Evolutionary conservation across 352 stramenopile species (phyloP), one percentile per base, ranked within the genome.

Genomic region (Thalassiosira mediterranea): DNA sequence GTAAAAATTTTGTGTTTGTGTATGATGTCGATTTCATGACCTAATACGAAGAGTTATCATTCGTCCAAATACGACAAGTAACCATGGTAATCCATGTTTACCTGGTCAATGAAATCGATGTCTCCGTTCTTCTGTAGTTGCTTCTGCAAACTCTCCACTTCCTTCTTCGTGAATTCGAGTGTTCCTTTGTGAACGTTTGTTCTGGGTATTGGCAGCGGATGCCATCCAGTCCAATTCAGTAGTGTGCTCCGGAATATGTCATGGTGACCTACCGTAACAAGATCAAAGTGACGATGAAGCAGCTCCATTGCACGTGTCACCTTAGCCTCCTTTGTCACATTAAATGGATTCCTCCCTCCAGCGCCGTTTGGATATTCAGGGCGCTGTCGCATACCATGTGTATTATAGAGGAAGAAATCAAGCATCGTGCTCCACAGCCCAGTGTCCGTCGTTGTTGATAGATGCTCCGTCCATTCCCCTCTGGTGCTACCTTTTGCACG

Each of bases 361-460:
- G 46, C 59, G 23, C 2, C 76, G 28, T 48, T 58, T 23, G 70
- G 70, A 63, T 79, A 79, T 13, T 57, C 60, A 21, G 61, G 40
- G 21, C 52, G 70, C 60, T 67, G 56, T 17, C 70, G 52, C 38
- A 60, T 21, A 21, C 46, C 37, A 8, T 64, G 47, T 52, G 29
- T 76, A 63, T 83, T 83, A 32, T 83, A 78, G 40, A 78, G 56
- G 34, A 83, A 72, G 54, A 78, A 78, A 60, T 83, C 74, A 11
- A 83, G 53, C 10, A 77, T 40, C 3, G 74, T 77, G 11, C 47
- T 19, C 74, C 74, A 83, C 38, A 52, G 34, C 25, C 74, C 74
- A 0, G 26, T 7, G 21, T 34, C 52, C 8, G 60, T 75, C 5
- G 60, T 32, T 32, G 56, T 38, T 21, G 42, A 48, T 15, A 83